Evolutionary conservation across 2,329 filamentous ascomycete genomes (phyloP), one percentile per base, ranked within the genome.

Genomic region (Simplicillium sp.): DNA sequence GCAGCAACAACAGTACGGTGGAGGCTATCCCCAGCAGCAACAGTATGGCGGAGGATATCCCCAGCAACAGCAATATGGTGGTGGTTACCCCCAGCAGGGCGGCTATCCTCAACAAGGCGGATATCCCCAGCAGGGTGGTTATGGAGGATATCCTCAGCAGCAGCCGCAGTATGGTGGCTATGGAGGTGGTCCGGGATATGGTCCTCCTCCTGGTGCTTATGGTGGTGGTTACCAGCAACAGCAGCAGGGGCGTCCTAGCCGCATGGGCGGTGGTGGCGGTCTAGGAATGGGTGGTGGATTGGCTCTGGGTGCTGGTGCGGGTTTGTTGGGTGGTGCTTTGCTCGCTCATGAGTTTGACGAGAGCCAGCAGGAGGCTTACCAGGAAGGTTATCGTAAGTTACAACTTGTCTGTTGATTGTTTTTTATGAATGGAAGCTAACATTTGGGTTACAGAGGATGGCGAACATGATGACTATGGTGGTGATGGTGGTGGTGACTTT

Each of bases 261-360:
- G 72, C 2, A 67, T 50, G 45, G 48, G 48, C 42, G 59, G 60
- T 38, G 64, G 66, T 18, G 62, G 61, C 35, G 58, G 60, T 29
- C 51, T 57, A 51, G 85, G 86, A n/a, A 71, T 75, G 44, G 77
- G 72, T 2, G 87, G 85, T 37, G 87, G 81, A 39, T 78, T 82
- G 8, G 85, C 85, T 16, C 66, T 94, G 34, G 88, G 88, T 65
- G 60, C 86, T 4, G 88, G 87, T 50, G 88, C 83, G 47, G 88
- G 88, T 59, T 55, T 95, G 56, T 53, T 95, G 1, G 89, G 87
- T 50, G 88, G 88, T 41, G 75, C 78, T 46, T 46, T 94, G 52
- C 61, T 94, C 28, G 81, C 72, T 2, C 70, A 83, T 54, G 80
- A 81, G 1, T 69, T 89, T 38, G 64, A 84, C 42, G 75, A 81